Evolutionary conservation across 1,139 yeast genomes (phyloP), one percentile per base, ranked within the genome.

Genomic region (Pichia sp.): DNA sequence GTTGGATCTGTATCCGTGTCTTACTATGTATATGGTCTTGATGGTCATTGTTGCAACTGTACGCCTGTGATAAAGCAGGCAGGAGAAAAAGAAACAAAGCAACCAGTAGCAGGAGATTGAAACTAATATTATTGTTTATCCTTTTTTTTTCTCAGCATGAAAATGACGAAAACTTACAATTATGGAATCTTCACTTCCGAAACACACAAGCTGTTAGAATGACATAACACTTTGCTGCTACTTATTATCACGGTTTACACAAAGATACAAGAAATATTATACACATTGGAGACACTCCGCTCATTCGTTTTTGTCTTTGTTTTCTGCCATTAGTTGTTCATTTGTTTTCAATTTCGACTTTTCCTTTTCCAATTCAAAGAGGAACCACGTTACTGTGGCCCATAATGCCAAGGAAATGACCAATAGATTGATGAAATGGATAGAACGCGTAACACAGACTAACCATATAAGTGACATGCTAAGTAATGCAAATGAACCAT

Each of bases 351-450:
- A 56, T 50, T 39, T 63, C 45, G 67, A 63, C 67, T 83, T 79
- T 49, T 74, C 80, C 50, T 67, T 68, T 45, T 81, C 76, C 56
- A 90, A 69, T 67, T 93, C 98, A 19, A 67, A 67, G 27, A 93
- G 79, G 65, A 93, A 93, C 99, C 99, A 93, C 8, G 90, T 79
- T 52, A 91, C 84, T 0, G 89, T 75, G 0, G 74, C 85, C 84
- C 96, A 93, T 31, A 93, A 74, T 30, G 83, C 71, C 7, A 78
- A 56, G 0, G 97, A 84, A 52, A 93, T 80, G 19, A 83, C 75
- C 47, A 87, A 73, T 57, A 93, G 73, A 57, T 87, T 84, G 53
- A 87, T 71, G 66, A 90, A 87, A 68, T 93, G 99, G 56, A 87
- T 78, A 46, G 87, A 84, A 46, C 76, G 65, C 8, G 93, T 85